Base-by-base conservation (phyloP, 2,329 filamentous ascomycete genomes). In the Septoria linicola region DNA sequence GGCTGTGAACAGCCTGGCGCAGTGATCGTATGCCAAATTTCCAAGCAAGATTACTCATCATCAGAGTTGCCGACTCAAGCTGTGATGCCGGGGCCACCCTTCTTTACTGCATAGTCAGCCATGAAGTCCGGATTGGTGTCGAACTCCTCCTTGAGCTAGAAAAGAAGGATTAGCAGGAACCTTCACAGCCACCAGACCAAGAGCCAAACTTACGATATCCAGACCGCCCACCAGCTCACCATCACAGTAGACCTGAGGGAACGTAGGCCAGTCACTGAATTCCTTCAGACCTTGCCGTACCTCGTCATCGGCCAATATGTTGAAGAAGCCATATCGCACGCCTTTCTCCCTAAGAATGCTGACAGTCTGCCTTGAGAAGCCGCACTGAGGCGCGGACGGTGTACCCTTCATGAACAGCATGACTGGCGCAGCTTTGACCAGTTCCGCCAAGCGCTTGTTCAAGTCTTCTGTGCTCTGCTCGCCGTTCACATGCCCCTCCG, bases 321-420 rank as follows among this genome's bases (percentile, higher is more conserved):
- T 97, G 78, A 99, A 99, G 78, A 99, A 99, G 16, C 93, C 93
- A 70, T 97, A 99, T 69, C 95, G 89, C 54, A 99, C 87, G 42
- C 87, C 87, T 67, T 89, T 85, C 73, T 97, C 92, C 45, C 93
- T 82, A 63, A 99, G 74, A 40, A 99, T 81, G 20, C 77, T 84
- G 36, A 99, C 93, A 37, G 96, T 76, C 74, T 96, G 90, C 61
- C 92, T 79, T 60, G 89, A 95, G 73, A 99, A 99, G 2, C 93
- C 90, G 66, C 91, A 96, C 71, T 95, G 88, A 1, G 90, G 90
- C 25, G 83, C 80, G 59, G 84, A 88, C 0, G 90, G 90, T 2
- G 89, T 95, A n/a, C 90, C 91, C 76, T 96, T 96, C 89, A 96
- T 96, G 73, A 99, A 99, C 21, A 99, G 78, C 93, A 99, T 99